These are phyloP conservation scores for Colletotrichum musicola DNA, from an alignment of 2,329 filamentous ascomycete genomes.

Conservation along the genomic window DNA sequence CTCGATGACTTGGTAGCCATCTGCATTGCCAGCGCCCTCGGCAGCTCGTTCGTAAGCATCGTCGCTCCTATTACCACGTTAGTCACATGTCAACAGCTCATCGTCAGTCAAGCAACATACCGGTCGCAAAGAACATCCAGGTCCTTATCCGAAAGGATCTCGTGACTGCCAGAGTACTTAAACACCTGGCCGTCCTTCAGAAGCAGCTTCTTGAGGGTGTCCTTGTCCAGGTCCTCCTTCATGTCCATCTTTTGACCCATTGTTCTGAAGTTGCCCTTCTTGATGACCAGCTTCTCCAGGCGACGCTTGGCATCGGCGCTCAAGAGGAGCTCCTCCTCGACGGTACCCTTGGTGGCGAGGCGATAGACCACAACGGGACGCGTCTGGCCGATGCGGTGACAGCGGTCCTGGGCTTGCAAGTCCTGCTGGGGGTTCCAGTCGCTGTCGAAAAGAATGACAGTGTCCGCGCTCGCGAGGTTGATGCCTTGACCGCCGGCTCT, in stretches of 20 bases:
- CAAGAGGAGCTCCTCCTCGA: conserved; percentile 88
- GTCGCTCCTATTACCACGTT: conserved; percentile 59
- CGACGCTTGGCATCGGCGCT: conserved; percentile 92
- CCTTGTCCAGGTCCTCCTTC: conserved; percentile 68
- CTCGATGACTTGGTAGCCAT: conserved; percentile 82
- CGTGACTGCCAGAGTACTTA: conserved; percentile 68
- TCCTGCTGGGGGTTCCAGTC: conserved; percentile 98
- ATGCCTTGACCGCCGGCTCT: conserved; percentile 95
- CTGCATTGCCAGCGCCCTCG: conserved; percentile 79
- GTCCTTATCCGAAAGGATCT: conserved; percentile 81
- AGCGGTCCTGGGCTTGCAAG: conserved; percentile 94
- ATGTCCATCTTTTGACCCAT: conserved; percentile 72
- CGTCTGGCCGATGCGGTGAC: conserved; percentile 94
- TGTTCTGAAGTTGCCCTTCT: conserved; percentile 86
- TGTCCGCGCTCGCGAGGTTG: conserved; percentile 92
- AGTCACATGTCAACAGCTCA: neutral
- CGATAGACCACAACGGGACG: conserved; percentile 93
- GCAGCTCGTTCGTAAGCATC: conserved; percentile 78
- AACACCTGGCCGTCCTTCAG: conserved; percentile 79
- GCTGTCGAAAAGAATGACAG: conserved; percentile 89
- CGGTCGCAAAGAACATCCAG: conserved; percentile 84
- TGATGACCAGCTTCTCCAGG: conserved; percentile 94
- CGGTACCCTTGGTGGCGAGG: conserved; percentile 91
- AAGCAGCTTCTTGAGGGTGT: conserved; percentile 72
- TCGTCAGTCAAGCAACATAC: conserved; percentile 42